A percentile compares a stretch with the other conserved stretches of the same genome.
phyloP scores from a whole-genome alignment of 352 stramenopile species.

The Phytophthora pinifolia region DNA sequence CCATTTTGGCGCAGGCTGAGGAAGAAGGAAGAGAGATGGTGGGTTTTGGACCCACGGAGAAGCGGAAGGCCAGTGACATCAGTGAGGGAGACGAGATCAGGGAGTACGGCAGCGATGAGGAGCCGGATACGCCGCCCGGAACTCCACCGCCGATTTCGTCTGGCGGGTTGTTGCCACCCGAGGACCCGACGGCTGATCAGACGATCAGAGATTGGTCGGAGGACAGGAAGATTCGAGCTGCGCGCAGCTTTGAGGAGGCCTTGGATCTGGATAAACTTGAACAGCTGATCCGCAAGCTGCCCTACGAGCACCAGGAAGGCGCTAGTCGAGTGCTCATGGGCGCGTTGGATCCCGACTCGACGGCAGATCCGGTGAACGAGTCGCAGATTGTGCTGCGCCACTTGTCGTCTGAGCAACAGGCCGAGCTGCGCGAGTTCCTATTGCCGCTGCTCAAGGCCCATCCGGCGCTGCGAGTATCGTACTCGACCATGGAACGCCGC shows the following conservation, averaged over 20 bases:
- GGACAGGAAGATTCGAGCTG: conserved; percentile 57
- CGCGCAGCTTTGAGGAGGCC: conserved; percentile 33
- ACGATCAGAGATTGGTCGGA: conserved; percentile 68
- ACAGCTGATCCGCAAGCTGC: conserved; percentile 60
- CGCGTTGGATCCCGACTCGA: conserved; percentile 43
- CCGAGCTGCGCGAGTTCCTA: conserved; percentile 61
- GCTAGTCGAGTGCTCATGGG: conserved; percentile 63
- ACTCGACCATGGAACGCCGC: conserved; percentile 65
- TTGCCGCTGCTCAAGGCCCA: conserved; percentile 75
- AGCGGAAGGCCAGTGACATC: conserved; percentile 30
- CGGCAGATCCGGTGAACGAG: conserved; percentile 46
- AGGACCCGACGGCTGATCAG: conserved; percentile 60
- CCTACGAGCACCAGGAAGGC: conserved; percentile 67
- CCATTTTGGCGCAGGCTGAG: conserved; percentile 39
- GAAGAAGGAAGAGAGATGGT: conserved; percentile 36
- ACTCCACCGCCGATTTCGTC: conserved; percentile 75
- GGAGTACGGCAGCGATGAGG: conserved; percentile 40
- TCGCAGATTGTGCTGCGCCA: conserved; percentile 71
- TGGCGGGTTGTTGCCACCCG: conserved; percentile 42
- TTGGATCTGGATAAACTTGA: conserved; percentile 49
- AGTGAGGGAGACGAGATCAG: conserved; percentile 32
- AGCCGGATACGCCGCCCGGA: conserved; percentile 68
- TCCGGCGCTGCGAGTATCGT: conserved; percentile 65
- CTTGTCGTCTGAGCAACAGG: conserved; percentile 51
- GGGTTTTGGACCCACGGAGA: conserved; percentile 48